Evolutionary conservation across 106 monocot species (phyloP), one percentile per base, ranked within the genome.

Genomic region (Allium sativum): DNA sequence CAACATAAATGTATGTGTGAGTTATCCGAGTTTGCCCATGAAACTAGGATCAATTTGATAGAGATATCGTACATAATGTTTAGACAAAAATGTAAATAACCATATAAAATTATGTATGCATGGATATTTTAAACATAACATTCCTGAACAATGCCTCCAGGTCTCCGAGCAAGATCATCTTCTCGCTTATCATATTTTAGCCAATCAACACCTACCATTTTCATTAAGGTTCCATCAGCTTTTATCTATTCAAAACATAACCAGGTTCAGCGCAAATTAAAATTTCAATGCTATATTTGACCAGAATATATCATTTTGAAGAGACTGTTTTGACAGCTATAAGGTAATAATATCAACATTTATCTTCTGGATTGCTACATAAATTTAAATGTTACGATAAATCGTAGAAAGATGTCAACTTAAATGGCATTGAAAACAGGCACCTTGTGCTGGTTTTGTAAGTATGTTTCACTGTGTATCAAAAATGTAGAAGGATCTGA

Each of bases 181-280:
- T 98, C 96, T 52, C 92, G 77, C 53, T 98, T 98, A 69, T 98
- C 85, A 62, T 87, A 98, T 55, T 74, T 79, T 17, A 98, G 56
- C 96, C 96, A 98, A 78, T 98, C 96, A 51, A 88, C 96, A 59
- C 72, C 96, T 60, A 98, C 85, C 91, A 98, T 85, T 83, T 98
- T 74, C 96, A 98, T 91, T 76, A 92, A 74, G 10, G 96, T 98
- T 54, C 62, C 59, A 65, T 67, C 81, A 17, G 88, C 87, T 70
- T 98, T 98, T 41, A 85, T 83, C 96, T 98, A 76, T 62, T 53
- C 12, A 51, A 62, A 18, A n/a, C 2, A 48, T 54, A 58, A 12
- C 5, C 40, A 56, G 8, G 42, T 42, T 59, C 43, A 59, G 19
- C 15, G 8, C 6, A 16, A 59, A 59, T 16, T n/a, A 22, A 42